Base-by-base conservation (phyloP, 768 basidiomycete genomes). In the Mycena belliarum region DNA sequence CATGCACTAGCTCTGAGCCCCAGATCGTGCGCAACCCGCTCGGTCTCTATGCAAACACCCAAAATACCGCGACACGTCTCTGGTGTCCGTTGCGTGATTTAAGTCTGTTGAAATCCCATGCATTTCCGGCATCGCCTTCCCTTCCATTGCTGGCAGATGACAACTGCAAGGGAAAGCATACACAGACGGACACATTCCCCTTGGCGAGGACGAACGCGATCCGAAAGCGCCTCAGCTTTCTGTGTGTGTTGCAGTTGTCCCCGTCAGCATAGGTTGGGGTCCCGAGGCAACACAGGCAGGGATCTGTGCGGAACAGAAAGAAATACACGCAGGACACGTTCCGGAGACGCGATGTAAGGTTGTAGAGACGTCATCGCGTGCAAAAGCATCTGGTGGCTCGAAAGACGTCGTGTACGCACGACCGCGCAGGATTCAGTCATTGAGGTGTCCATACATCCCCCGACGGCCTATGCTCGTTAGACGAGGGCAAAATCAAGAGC, bases 101-200 rank as follows among this genome's bases (percentile, higher is more conserved):
- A 42, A 6, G 9, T 35, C 54, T 20, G 50, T 9, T 8, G 6
- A 49, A 46, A 60, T 56, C 40, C 59, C 59, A 44, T 56, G 59
- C 59, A 56, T 60, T 60, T 60, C 59, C 59, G 59, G 59, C 59
- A 43, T 60, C 46, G 59, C 54, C 59, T 60, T 60, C 59, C 59
- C 50, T 60, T 60, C 59, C 59, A 52, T 46, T 20, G 50, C 58
- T 15, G 20, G 41, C 52, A 49, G 28, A 47, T 16, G 41, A 16
- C 42, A 21, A 52, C 49, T 37, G 44, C 57, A 53, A 48, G 4
- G 38, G 43, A 52, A 60, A 60, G 59, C 50, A 55, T 60, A 60
- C 59, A 47, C 59, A 23, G 35, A 51, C n/a, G 37, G 49, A 47
- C 12, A 16, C 42, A 16, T 23, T 35, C 25, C 24, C 53, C 37